Evolutionary conservation across 352 stramenopile species (phyloP), one percentile per base, ranked within the genome.

Genomic region (Pseudoperonospora humuli): DNA sequence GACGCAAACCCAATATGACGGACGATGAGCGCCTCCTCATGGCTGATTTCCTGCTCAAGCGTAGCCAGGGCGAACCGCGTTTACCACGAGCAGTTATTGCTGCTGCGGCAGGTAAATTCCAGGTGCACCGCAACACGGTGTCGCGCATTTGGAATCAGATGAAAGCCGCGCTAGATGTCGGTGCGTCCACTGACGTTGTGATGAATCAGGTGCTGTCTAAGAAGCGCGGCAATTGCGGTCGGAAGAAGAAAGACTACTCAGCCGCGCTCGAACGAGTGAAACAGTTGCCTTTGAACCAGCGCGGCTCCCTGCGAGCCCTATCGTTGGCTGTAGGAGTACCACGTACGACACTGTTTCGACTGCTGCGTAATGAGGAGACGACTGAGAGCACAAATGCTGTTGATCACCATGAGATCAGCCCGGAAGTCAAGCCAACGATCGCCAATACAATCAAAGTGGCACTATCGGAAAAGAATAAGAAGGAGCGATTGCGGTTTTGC

Each of bases 171-270:
- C 46, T 66, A 11, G 54, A 59, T 17, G 24, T 31, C 9, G 58
- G 38, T 23, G 42, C 45, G 0, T 37, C 50, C 27, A 39, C 45
- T 11, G 49, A 64, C 5, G 46, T 54, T n/a, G 47, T 72, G 15
- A 52, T 65, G 45, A 55, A 57, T 31, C 55, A 68, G n/a, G 62
- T 61, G 17, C 40, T 72, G 17, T 72, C 62, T 3, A 52, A 52
- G 13, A 72, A 68, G 21, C 62, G 62, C 24, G 58, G 58, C 11
- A 72, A 72, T 24, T 72, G 54, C 11, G 62, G 62, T 23, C 54
- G 58, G 19, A 68, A 68, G 36, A 68, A 66, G 47, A 72, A 72
- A 24, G 62, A 72, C 37, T 68, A 72, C 38, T 61, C 62, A 25
- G 58, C 46, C 3, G 58, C 48, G 1, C 23, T 72, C 31, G 62